These are phyloP conservation scores for Cudoniella acicularis DNA, from an alignment of 495 filamentous ascomycete genomes.

Conservation along the genomic window DNA sequence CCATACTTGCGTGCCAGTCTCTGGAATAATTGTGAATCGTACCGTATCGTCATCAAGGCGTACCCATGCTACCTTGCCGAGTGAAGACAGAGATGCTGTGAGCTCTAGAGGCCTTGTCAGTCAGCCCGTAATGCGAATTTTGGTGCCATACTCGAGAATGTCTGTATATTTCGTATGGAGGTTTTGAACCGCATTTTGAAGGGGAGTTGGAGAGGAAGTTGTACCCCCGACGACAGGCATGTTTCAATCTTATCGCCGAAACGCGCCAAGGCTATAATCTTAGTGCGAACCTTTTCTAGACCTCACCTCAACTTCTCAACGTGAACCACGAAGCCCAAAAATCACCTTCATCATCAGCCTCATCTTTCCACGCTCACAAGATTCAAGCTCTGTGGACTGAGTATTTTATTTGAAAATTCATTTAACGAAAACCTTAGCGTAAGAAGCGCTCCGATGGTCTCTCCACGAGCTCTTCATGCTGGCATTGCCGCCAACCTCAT, in stretches of 20 bases:
- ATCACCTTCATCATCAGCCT: no score
- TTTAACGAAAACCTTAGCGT: no score
- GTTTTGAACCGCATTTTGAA: constrained; percentile 72
- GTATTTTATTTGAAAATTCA: no score
- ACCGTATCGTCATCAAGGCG: constrained; percentile 80
- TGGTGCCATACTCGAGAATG: constrained; percentile 68
- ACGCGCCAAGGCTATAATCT: neutral
- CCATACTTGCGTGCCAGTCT: constrained; percentile 94
- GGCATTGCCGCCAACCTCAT: no score
- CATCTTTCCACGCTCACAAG: no score
- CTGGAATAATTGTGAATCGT: constrained; percentile 92
- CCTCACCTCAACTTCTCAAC: no score
- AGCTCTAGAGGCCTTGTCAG: constrained; percentile 42
- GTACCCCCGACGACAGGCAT: constrained; percentile 9
- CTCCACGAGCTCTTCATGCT: no score
- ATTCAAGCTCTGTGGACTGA: no score
- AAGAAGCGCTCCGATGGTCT: no score
- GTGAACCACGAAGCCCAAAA: no score
- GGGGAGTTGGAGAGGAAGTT: neutral
- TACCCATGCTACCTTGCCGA: constrained; percentile 92
- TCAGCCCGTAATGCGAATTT: neutral
- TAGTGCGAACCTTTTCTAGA: no score
- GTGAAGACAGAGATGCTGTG: constrained; percentile 74
- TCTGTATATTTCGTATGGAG: constrained; percentile 73
- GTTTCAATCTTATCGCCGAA: neutral